A percentile compares a stretch with the other conserved stretches of the same genome.
phyloP scores from a whole-genome alignment of 345 rosid genomes.

The Arabis alpina region DNA sequence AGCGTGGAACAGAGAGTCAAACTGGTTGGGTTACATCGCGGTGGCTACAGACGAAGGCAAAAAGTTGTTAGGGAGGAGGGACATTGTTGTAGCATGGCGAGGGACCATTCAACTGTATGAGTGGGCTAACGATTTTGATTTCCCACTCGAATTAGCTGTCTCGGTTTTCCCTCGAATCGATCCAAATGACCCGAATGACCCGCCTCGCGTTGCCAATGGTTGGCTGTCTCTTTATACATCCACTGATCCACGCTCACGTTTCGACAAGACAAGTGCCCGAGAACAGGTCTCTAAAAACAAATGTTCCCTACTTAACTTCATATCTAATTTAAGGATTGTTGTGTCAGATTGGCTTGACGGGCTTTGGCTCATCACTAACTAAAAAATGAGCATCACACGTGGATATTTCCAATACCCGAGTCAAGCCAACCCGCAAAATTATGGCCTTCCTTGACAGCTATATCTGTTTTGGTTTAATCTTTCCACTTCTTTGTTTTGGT shows the following conservation, averaged over 20 bases:
- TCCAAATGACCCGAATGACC: conserved; percentile 7
- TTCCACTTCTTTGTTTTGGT: conserved; percentile 13
- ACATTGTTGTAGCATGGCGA: conserved; percentile 58
- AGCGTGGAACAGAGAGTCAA: conserved; percentile 46
- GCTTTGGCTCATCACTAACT: not conserved
- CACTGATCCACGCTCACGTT: conserved; percentile 35
- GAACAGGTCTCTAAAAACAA: conserved; percentile 42
- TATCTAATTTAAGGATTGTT: not conserved
- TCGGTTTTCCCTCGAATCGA: conserved; percentile 33
- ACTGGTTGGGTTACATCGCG: conserved; percentile 54
- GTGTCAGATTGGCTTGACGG: not conserved
- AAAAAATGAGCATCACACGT: not conserved
- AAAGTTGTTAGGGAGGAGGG: conserved; percentile 52
- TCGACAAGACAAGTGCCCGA: conserved; percentile 48
- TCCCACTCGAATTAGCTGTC: conserved; percentile 45
- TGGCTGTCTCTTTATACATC: conserved; percentile 49
- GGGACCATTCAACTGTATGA: conserved; percentile 49
- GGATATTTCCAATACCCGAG: not conserved
- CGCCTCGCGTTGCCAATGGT: conserved; percentile 44
- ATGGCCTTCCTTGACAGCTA: not conserved
- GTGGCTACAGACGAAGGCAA: conserved; percentile 59
- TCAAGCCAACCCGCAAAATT: not conserved
- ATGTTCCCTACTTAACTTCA: not conserved
- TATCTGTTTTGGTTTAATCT: not conserved
- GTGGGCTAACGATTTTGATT: conserved; percentile 43